phyloP scores from a whole-genome alignment of 345 rosid genomes.

The Dipteronia dyeriana region DNA sequence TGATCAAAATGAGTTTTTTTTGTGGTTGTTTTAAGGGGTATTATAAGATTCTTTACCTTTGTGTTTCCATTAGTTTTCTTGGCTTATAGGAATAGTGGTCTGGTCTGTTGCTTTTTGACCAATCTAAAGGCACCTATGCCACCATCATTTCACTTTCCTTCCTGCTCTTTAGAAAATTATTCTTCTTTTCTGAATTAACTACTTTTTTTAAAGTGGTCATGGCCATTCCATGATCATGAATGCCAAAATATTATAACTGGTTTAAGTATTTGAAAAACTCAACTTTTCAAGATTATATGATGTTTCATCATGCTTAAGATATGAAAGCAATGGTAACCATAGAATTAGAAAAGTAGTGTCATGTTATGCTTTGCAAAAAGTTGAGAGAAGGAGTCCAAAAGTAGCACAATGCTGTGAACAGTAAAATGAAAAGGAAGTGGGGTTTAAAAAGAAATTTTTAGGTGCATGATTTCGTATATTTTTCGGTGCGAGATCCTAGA shows the following conservation, averaged over 20 bases:
- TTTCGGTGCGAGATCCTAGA: too few species aligned
- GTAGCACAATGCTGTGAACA: too few species aligned
- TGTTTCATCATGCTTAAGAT: not conserved
- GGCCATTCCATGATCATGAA: not conserved
- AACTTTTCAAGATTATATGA: not conserved
- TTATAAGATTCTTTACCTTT: conserved; percentile 44
- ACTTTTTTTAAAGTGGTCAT: not conserved
- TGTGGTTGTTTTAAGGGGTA: conserved; percentile 12
- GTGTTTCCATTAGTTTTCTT: conserved; percentile 33
- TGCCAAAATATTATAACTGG: not conserved
- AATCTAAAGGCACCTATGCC: conserved; percentile 19
- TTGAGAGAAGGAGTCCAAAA: not conserved
- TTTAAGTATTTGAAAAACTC: not conserved
- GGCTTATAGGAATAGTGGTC: conserved; percentile 29
- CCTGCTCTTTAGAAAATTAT: conserved; percentile 28
- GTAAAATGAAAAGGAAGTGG: too few species aligned
- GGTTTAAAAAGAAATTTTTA: too few species aligned
- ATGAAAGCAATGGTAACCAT: not conserved
- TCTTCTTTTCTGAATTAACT: conserved; percentile 13
- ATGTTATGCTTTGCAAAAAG: not conserved
- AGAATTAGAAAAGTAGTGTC: not conserved
- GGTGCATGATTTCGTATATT: too few species aligned
- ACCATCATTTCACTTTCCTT: conserved; percentile 13
- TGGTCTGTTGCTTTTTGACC: conserved; percentile 47
- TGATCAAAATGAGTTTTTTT: not conserved